phyloP scores from a whole-genome alignment of 257 asterid genomes.

The Echium plantagineum region DNA sequence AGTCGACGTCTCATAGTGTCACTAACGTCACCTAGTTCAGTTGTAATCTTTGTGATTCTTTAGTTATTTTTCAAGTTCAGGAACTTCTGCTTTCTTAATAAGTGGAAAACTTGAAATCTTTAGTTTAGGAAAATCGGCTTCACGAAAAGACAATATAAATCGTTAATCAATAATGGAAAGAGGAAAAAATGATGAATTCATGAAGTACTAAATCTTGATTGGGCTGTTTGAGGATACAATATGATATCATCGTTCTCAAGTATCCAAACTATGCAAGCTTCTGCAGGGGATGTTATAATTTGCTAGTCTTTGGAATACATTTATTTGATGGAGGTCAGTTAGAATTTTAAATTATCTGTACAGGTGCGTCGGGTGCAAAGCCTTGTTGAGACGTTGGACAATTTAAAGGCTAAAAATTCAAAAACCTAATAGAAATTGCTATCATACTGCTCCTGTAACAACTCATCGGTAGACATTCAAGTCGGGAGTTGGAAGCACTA shows the following conservation, averaged over 20 bases:
- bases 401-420: conserved; percentile 48
- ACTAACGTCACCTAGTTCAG: neutral
- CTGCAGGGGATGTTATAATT: neutral
- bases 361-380: conserved; percentile 85
- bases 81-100: neutral
- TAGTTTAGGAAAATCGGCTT: neutral
- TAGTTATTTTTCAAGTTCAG: neutral
- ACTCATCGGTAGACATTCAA: conserved; percentile 56
- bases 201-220: neutral
- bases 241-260: neutral
- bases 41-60: neutral
- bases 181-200: neutral
- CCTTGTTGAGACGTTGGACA: conserved; percentile 63
- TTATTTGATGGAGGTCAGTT: neutral
- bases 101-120: neutral
- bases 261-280: neutral
- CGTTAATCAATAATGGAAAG: neutral
- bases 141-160: neutral
- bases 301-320: neutral
- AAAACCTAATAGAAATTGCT: conserved; percentile 19
- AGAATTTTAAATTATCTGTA: conserved; percentile 5
- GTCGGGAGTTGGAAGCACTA: conserved; percentile 24
- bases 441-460: conserved; percentile 22
- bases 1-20: neutral
- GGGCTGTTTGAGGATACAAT: neutral